A percentile compares a stretch with the other conserved stretches of the same genome.
Conservation (phyloP, 2,329 filamentous ascomycete species). For the Aureobasidium leucospermi region DNA sequence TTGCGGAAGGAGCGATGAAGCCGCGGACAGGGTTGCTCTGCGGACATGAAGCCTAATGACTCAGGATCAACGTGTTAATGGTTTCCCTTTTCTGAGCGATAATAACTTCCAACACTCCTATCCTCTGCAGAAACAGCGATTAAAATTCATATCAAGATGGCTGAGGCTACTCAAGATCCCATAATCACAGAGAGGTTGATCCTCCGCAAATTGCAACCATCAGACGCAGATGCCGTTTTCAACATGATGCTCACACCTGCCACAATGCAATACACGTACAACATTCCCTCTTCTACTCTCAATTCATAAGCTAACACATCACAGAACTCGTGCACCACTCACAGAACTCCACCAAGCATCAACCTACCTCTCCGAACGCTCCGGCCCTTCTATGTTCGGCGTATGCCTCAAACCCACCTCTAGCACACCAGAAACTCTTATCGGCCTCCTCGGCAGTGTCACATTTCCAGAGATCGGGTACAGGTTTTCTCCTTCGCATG, state of each 20-base stretch:
- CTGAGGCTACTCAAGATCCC: neutral
- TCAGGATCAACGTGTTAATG: neutral
- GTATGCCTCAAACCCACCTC: neutral
- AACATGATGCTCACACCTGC: neutral
- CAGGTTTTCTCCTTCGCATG: constrained; percentile 14
- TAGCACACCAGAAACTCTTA: neutral
- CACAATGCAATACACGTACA: neutral
- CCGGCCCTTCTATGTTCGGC: neutral
- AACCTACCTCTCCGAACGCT: neutral
- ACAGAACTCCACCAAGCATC: constrained; percentile 3
- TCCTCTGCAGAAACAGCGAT: too few species aligned
- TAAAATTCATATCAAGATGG: neutral
- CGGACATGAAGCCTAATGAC: neutral
- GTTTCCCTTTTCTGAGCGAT: too few species aligned
- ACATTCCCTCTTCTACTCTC: neutral
- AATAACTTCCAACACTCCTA: too few species aligned
- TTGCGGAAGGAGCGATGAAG: neutral
- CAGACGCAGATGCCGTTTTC: neutral
- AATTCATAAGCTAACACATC: neutral
- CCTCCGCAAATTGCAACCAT: neutral
- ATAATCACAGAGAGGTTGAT: constrained; percentile 5
- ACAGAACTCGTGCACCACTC: neutral
- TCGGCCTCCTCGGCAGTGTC: constrained; percentile 17
- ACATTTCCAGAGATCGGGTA: constrained; percentile 18
- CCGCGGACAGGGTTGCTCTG: neutral